These are phyloP conservation scores for Ophiobolus disseminans DNA, from an alignment of 2,329 filamentous ascomycete genomes.

Conservation along the genomic window DNA sequence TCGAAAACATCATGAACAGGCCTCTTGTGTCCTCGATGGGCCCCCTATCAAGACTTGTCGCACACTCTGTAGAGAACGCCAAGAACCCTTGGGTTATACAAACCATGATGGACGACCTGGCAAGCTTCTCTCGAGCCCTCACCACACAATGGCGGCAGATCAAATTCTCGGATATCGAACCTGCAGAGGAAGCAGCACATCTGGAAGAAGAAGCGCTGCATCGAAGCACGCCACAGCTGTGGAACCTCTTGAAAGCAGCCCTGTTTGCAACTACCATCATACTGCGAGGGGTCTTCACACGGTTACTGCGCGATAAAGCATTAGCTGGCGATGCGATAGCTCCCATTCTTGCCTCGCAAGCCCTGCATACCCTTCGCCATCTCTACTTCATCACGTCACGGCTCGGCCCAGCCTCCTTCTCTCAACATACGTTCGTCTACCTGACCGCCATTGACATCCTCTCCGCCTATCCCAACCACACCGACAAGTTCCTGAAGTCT, in stretches of 20 bases:
- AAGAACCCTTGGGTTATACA: slow-evolving; percentile 58
- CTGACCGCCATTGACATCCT: slow-evolving; percentile 83
- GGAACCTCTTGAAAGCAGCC: slow-evolving; percentile 76
- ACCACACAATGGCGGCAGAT: slow-evolving; percentile 76
- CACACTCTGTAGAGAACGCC: slow-evolving; percentile 67
- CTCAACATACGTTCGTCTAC: slow-evolving; percentile 84
- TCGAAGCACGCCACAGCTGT: slow-evolving; percentile 73
- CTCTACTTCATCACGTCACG: slow-evolving; percentile 82
- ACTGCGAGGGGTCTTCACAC: slow-evolving; percentile 74
- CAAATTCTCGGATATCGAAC: slow-evolving; percentile 75
- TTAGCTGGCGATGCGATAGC: slow-evolving; percentile 66
- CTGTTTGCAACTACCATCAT: slow-evolving; percentile 78
- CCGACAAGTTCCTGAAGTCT: slow-evolving; percentile 70
- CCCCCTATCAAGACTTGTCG: slow-evolving; percentile 69
- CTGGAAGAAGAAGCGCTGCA: slow-evolving; percentile 71
- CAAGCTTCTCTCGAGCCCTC: slow-evolving; percentile 70
- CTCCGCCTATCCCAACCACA: slow-evolving; percentile 70
- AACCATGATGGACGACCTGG: slow-evolving; percentile 68
- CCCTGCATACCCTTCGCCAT: slow-evolving; percentile 76
- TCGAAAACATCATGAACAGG: slow-evolving; percentile 65
- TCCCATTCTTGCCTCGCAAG: slow-evolving; percentile 71
- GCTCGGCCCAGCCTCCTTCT: slow-evolving; percentile 75
- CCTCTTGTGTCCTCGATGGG: slow-evolving; percentile 73
- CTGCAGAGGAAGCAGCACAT: slow-evolving; percentile 67
- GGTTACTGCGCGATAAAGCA: slow-evolving; percentile 64